Conservation (phyloP, 306 rosid genomes). For the Ziziphus jujuba region DNA sequence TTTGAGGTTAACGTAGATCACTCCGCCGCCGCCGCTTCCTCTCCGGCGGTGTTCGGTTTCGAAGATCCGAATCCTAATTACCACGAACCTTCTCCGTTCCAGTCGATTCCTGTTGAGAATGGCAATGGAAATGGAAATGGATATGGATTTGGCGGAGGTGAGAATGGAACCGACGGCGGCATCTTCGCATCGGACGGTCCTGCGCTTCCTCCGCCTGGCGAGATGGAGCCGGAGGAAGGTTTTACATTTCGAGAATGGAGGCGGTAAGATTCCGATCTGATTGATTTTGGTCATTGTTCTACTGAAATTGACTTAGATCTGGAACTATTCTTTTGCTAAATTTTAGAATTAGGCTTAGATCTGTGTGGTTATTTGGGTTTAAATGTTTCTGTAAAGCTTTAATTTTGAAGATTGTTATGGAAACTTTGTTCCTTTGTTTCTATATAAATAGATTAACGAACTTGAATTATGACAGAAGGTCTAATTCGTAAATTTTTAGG, state of each 20-base stretch:
- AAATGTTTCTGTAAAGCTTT: neutral
- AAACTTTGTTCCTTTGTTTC: neutral
- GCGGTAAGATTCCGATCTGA: conserved; percentile 61
- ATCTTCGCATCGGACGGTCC: conserved; percentile 83
- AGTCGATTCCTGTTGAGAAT: conserved; percentile 57
- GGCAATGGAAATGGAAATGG: conserved; percentile 72
- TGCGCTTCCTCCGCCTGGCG: conserved; percentile 76
- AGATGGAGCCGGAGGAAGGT: conserved; percentile 90
- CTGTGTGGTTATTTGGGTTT: neutral
- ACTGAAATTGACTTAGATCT: conserved; percentile 19
- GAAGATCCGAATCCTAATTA: conserved; percentile 65
- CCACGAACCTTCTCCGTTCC: conserved; percentile 78
- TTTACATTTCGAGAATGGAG: conserved; percentile 95
- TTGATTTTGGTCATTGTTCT: neutral
- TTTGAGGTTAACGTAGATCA: conserved; percentile 60
- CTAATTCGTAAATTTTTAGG: too few species aligned
- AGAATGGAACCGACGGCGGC: conserved; percentile 43
- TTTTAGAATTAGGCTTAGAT: neutral
- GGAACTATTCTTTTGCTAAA: neutral
- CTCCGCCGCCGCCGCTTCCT: conserved; percentile 36
- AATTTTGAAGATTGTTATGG: neutral
- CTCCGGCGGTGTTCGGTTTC: conserved; percentile 79
- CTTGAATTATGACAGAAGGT: neutral
- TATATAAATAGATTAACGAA: neutral
- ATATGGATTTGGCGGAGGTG: conserved; percentile 45